Evolutionary conservation across 352 stramenopile species (phyloP).

Genomic region (Phytopythium helicoides): DNA sequence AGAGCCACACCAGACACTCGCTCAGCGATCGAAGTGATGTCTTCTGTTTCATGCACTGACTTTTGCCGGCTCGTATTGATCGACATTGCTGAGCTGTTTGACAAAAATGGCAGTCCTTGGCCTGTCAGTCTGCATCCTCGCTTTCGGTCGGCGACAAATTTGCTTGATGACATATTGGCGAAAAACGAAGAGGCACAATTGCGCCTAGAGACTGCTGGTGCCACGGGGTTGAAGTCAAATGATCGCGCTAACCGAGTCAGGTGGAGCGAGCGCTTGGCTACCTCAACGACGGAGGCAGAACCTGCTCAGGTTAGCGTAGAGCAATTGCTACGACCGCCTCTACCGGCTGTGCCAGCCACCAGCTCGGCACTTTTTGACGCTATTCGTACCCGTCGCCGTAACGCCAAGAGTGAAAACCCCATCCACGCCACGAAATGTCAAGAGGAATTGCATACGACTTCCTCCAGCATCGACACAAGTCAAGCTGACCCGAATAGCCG

Average conservation of each 20-base stretch:
- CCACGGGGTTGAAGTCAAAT: too few species aligned
- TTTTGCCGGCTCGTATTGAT: conserved; percentile 29
- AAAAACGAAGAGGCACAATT: conserved; percentile 27
- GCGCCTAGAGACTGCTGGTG: background rate
- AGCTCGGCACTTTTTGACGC: conserved; percentile 46
- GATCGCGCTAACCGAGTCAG: background rate
- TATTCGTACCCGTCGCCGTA: conserved; percentile 37
- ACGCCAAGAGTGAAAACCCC: conserved; percentile 7
- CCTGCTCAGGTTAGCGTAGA: background rate
- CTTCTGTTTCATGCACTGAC: conserved; percentile 10
- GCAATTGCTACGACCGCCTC: background rate
- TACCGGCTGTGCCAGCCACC: conserved; percentile 10
- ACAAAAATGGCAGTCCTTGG: conserved; percentile 13
- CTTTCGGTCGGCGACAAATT: conserved; percentile 27
- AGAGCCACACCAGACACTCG: conserved; percentile 51
- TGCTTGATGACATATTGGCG: conserved; percentile 35
- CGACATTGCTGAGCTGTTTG: conserved; percentile 32
- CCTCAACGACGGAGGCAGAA: background rate
- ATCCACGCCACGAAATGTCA: too few species aligned
- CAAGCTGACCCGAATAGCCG: background rate
- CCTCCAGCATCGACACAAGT: too few species aligned
- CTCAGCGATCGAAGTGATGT: conserved; percentile 34
- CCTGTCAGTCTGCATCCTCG: conserved; percentile 3
- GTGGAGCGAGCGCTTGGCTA: background rate
- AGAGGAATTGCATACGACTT: too few species aligned